Conservation (phyloP, 2,329 filamentous ascomycete genomes). For the Mycosphaerella arachidis region DNA sequence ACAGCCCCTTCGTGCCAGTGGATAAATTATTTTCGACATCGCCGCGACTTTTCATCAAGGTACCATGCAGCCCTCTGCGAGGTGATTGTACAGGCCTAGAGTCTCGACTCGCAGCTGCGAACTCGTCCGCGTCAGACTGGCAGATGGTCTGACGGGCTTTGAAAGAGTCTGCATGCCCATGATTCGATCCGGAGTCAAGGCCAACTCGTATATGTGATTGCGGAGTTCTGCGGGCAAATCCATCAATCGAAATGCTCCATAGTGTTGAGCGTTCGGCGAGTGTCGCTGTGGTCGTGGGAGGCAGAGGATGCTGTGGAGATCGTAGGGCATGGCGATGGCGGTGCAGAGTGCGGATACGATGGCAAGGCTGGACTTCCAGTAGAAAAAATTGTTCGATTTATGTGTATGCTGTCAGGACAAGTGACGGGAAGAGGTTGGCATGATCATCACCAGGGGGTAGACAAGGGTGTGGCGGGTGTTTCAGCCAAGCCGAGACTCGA, state of each 20-base stretch:
- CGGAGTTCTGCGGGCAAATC: not conserved
- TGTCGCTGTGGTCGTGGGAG: constrained; percentile 1
- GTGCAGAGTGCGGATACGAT: not conserved
- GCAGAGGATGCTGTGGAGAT: constrained; percentile 4
- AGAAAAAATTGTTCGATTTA: not conserved
- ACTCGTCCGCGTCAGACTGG: not conserved
- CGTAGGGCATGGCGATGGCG: not conserved
- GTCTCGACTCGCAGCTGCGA: not conserved
- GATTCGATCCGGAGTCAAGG: not conserved
- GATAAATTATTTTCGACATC: not conserved
- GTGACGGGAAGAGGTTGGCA: constrained; percentile 1
- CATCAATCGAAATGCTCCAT: not conserved
- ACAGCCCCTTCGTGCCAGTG: not conserved
- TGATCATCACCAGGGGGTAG: not conserved
- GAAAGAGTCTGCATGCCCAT: not conserved
- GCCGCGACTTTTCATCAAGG: not conserved
- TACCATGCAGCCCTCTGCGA: not conserved
- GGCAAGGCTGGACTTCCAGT: not conserved
- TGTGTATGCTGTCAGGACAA: not conserved
- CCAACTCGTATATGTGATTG: not conserved
- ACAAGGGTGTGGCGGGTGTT: not conserved
- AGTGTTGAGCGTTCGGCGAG: not conserved
- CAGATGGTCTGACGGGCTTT: not conserved
- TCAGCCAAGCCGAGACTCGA: no score
- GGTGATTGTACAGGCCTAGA: not conserved